Conservation (phyloP, 116 monocot genomes). For the Cymodocea nodosa region DNA sequence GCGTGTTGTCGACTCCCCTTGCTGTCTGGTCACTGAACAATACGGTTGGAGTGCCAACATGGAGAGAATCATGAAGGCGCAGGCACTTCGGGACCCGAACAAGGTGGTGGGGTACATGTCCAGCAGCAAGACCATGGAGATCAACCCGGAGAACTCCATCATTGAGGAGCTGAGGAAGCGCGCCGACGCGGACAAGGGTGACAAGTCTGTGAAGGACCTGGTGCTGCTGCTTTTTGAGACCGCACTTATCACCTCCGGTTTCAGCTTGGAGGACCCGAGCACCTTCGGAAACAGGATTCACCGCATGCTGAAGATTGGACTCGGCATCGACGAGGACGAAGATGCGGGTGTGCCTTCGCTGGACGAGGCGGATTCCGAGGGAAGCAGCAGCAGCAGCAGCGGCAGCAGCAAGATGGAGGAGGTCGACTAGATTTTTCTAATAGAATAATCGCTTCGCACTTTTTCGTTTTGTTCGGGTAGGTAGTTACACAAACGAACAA, state of each 20-base stretch:
- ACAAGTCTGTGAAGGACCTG: slow-evolving; percentile 11
- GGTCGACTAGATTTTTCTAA: slow-evolving; percentile 8
- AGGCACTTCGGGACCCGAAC: slow-evolving; percentile 19
- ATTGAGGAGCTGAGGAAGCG: slow-evolving; percentile 11
- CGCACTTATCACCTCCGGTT: slow-evolving; percentile 4
- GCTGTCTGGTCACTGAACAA: slow-evolving; percentile 21
- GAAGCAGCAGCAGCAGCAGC: too few species aligned
- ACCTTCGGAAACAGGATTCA: slow-evolving; percentile 8
- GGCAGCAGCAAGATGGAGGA: slow-evolving; percentile 30
- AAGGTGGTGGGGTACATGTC: slow-evolving; percentile 26
- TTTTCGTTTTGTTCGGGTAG: too few species aligned
- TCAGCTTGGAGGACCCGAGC: slow-evolving; percentile 5
- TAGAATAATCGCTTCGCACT: too few species aligned
- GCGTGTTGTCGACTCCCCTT: slow-evolving; percentile 18
- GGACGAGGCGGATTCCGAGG: slow-evolving; percentile 15
- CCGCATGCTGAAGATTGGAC: slow-evolving; percentile 8
- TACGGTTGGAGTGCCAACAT: slow-evolving; percentile 29
- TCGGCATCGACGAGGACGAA: slow-evolving; percentile 5
- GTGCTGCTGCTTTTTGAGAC: slow-evolving; percentile 8
- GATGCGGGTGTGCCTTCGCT: slow-evolving; percentile 6
- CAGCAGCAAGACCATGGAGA: slow-evolving; percentile 15
- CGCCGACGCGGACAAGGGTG: slow-evolving; percentile 3
- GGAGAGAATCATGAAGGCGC: slow-evolving; percentile 29
- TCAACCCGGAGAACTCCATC: slow-evolving; percentile 9
- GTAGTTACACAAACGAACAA: too few species aligned